Conservation (phyloP, 1,284 basidiomycete species). For the Tilletia caries region DNA sequence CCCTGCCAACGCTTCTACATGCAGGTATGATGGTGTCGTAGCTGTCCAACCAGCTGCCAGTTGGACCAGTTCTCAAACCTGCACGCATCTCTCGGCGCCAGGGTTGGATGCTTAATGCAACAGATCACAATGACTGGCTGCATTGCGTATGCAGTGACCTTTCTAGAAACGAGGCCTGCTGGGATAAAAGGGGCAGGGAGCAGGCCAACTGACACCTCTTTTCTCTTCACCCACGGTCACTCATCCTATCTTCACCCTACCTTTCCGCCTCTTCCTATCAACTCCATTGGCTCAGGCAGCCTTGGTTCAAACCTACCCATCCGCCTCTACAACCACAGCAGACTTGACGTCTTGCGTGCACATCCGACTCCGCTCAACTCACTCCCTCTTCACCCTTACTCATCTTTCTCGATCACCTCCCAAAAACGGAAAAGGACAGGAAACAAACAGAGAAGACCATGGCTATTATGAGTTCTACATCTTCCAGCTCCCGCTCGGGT, state of each 20-base stretch:
- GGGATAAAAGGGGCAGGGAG: no score
- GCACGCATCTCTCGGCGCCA: background rate
- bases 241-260: background rate
- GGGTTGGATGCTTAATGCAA: background rate
- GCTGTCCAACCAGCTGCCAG: background rate
- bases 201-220: background rate
- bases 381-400: no score
- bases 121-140: background rate
- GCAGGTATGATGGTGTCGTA: background rate
- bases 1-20: no score
- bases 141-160: no score
- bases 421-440: background rate
- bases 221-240: conserved; percentile 7
- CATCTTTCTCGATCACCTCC: background rate
- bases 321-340: background rate
- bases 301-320: background rate
- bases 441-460: background rate
- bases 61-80: background rate
- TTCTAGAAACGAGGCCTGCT: no score
- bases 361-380: background rate
- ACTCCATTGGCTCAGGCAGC: background rate
- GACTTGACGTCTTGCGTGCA: background rate
- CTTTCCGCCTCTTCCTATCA: background rate
- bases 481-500: no score
- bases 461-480: background rate